Base-by-base conservation (phyloP, 2,329 filamentous ascomycete genomes). In the Endoconidiophora laricicola region DNA sequence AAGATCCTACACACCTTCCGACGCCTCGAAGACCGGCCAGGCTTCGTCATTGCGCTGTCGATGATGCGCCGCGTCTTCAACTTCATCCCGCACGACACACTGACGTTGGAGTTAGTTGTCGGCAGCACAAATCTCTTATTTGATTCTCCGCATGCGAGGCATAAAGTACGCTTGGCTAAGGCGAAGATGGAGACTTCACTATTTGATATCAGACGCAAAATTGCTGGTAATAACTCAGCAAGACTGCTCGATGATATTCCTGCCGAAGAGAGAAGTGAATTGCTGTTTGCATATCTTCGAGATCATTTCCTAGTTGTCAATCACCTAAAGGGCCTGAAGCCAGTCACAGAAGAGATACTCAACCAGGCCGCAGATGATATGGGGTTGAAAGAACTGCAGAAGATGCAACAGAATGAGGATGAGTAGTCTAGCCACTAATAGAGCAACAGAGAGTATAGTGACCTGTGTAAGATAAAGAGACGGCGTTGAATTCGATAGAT, bases 1-100 rank as follows among this genome's bases (percentile, higher is more conserved):
- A 70, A 66, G 55, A 66, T 73, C 16, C 58, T 73, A 10, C 71
- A 73, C 57, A 69, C 69, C 1, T 72, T 73, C 59, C 69, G 70
- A 43, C 66, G 66, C 26, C 56, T 71, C 3, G 55, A 62, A 22
- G 71, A 74, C 54, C 56, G 58, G n/a, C 56, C 62, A 4, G 71
- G 71, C 43, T 61, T 72, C 46, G 57, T 72, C 40, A 62, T 72
- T 4, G 68, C 70, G 6, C 63, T 71, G 44, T 62, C 65, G 23
- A 62, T 65, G 18, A 61, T 74, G 23, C 64, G 64, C 40, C 62
- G 66, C 33, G 49, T 66, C 3, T 70, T 73, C 54, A 56, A 61
- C 24, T 72, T 70, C 56, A 54, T 63, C 3, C 68, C 69, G 2
- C 58, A 69, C 0, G 70, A 72, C 51, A 60, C 65, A 12, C 62